phyloP scores from a whole-genome alignment of 2,329 filamentous ascomycete species.

The Exutisphaerella laricina region DNA sequence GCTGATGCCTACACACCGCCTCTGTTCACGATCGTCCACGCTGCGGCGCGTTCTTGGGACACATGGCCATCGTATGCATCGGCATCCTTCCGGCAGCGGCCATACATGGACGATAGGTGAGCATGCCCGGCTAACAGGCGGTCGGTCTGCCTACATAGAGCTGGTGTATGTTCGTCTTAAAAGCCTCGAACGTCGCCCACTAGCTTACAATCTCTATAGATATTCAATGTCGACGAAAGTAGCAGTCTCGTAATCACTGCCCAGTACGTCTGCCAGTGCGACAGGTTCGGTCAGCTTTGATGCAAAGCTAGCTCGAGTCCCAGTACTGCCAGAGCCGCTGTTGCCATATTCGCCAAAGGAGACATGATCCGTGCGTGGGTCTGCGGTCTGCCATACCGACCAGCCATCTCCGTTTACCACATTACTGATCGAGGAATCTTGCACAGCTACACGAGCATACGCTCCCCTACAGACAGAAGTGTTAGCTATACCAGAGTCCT shows the following conservation, averaged over 20 bases:
- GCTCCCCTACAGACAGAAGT: no score
- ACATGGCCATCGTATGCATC: neutral
- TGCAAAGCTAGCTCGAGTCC: conserved; percentile 49
- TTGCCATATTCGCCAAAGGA: conserved; percentile 57
- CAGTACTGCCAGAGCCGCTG: conserved; percentile 51
- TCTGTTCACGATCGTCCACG: no score
- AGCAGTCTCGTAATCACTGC: conserved; percentile 35
- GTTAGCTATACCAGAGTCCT: no score
- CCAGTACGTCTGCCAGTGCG: conserved; percentile 43
- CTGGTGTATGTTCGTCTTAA: no score
- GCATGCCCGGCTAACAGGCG: no score
- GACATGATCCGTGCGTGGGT: conserved; percentile 49
- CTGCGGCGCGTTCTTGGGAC: no score
- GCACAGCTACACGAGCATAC: conserved; percentile 49
- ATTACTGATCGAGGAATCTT: conserved; percentile 46
- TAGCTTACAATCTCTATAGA: conserved; percentile 7
- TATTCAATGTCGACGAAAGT: conserved; percentile 43
- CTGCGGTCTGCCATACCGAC: conserved; percentile 49
- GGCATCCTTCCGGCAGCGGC: neutral
- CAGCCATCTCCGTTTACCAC: conserved; percentile 58
- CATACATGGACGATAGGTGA: neutral
- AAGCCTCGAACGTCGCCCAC: no score
- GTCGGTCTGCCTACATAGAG: no score
- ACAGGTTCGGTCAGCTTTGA: conserved; percentile 39
- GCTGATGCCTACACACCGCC: no score